These are phyloP conservation scores for Solanum etuberosum DNA, from an alignment of 257 asterid genomes.

Conservation along the genomic window DNA sequence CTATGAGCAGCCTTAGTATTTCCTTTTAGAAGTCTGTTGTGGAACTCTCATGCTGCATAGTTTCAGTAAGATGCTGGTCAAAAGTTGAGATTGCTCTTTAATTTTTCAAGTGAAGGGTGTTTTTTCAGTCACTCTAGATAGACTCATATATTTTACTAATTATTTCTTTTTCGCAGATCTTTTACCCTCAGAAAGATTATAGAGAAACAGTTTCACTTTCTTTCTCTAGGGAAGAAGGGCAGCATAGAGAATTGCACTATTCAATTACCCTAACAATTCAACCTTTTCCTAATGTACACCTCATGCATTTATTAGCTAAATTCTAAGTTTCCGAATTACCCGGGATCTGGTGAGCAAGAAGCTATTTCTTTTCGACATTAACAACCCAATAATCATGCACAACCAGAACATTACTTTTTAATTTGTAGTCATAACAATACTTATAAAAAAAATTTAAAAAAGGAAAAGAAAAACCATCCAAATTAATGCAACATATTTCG, in stretches of 20 bases:
- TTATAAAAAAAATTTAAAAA: neutral
- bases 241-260: neutral
- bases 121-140: neutral
- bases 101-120: neutral
- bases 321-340: neutral
- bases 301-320: neutral
- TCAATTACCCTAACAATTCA: neutral
- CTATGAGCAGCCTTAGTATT: neutral
- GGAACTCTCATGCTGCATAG: neutral
- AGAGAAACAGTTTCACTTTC: neutral
- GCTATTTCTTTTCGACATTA: neutral
- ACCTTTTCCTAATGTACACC: neutral
- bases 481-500: neutral
- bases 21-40: neutral
- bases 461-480: neutral
- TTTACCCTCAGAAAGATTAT: neutral
- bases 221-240: neutral
- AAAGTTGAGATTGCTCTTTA: neutral
- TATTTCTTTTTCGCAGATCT: neutral
- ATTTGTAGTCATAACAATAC: neutral
- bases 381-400: neutral
- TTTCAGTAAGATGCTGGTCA: neutral
- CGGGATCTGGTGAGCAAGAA: neutral
- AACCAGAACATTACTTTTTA: neutral
- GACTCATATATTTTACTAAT: neutral